Base-by-base conservation (phyloP, 768 basidiomycete species). In the Amanita brunnescens region DNA sequence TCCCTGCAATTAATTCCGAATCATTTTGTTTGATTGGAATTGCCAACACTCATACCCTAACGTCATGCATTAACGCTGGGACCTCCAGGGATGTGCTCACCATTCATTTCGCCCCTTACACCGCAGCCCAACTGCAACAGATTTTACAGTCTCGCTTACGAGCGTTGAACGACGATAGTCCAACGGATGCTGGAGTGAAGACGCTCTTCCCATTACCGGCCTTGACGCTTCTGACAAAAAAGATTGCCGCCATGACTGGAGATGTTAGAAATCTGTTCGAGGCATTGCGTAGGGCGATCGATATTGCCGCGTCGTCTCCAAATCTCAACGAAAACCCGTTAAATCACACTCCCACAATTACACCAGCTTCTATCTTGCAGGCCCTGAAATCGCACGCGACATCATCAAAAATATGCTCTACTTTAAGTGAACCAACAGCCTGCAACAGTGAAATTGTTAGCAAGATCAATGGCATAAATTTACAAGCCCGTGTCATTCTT, bases 31-130 rank as follows among this genome's bases (percentile, higher is more conserved):
- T 91, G 35, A 82, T 93, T 58, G 89, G 86, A 33, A 91, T 94
- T 61, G 89, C 91, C 35, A 94, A 94, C 59, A 89, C 87, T 2
- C 91, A 92, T 59, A 91, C 89, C 5, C 78, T 94, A 21, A 83
- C 85, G 1, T 75, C 81, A 2, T 73, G 81, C 0, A 70, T 70
- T 10, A 62, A 68, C 7, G 62, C 71, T 0, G 64, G 59, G 10
- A 61, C 59, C 53, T 62, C 75, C 51, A 66, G 62, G 43, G 59
- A 70, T 43, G 77, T 85, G 20, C 66, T 70, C 21, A 91, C 88
- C 1, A 67, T 91, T 32, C 89, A 91, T 62, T 92, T 93, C 61
- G 70, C 81, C 16, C 87, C 91, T 0, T 94, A 93, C 61, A 81
- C 80, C 0, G 76, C 87, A 13, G 58, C 73, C 5, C 85, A 91